These are phyloP conservation scores for Pisolithus tinctorius DNA, from an alignment of 768 basidiomycete species.

Conservation along the genomic window DNA sequence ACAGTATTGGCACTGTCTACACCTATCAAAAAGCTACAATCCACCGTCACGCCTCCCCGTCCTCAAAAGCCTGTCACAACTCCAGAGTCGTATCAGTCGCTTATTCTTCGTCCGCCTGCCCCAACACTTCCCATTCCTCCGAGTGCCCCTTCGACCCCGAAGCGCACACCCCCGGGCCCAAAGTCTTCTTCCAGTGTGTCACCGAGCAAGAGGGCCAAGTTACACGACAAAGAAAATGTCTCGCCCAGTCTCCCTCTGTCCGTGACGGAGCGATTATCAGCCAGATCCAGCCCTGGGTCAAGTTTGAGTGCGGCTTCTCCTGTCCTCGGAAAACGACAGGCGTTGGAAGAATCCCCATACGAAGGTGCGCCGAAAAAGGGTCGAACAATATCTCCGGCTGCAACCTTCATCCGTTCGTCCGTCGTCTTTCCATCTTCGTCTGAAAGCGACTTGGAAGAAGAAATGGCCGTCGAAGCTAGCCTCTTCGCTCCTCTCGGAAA, in stretches of 20 bases:
- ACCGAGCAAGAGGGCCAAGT: constrained; percentile 32
- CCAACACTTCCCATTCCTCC: constrained; percentile 20
- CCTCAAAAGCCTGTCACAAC: constrained; percentile 30
- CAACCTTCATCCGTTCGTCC: constrained; percentile 25
- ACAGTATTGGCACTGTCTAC: constrained; percentile 24
- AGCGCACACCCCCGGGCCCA: constrained; percentile 13
- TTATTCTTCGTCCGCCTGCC: constrained; percentile 20
- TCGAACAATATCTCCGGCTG: constrained; percentile 7
- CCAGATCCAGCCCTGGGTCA: constrained; percentile 27
- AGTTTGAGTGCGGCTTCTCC: constrained; percentile 7
- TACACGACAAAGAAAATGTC: constrained; percentile 55
- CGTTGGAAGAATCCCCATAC: constrained; percentile 29
- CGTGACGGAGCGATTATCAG: constrained; percentile 41
- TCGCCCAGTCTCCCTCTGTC: constrained; percentile 35
- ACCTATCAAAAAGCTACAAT: constrained; percentile 18
- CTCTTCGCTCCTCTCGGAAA: constrained; percentile 18
- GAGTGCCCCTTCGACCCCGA: constrained; percentile 29
- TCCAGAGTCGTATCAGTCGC: constrained; percentile 26
- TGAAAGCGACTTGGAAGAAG: constrained; percentile 26
- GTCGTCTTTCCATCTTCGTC: constrained; percentile 19
- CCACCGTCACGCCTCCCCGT: constrained; percentile 28
- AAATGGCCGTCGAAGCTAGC: constrained; percentile 17
- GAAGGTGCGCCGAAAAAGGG: constrained; percentile 21
- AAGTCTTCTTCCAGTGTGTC: constrained; percentile 20
- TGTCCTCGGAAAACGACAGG: constrained; percentile 40